Evolutionary conservation across 257 asterid genomes (phyloP).

Genomic region (Apocynum venetum): DNA sequence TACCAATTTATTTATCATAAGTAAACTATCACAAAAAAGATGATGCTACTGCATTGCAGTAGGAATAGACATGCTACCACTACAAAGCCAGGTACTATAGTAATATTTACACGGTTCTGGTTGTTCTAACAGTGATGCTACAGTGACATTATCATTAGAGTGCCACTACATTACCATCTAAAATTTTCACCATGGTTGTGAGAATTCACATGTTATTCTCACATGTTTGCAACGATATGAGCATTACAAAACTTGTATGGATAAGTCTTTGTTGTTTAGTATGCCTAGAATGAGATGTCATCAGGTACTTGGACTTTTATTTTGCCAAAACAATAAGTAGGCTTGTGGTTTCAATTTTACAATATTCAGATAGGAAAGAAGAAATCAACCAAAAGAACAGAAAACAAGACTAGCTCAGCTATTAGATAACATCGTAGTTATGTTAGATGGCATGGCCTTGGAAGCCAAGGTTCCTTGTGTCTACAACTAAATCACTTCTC

Average conservation of each 20-base stretch:
- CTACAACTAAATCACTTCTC: background rate
- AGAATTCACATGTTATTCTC: no score
- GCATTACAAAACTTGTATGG: background rate
- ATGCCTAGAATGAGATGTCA: background rate
- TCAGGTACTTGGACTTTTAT: background rate
- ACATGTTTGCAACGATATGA: background rate
- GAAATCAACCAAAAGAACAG: background rate
- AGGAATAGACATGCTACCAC: background rate
- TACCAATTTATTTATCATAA: background rate
- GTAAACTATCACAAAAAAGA: background rate
- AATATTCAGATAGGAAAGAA: background rate
- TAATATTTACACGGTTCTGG: background rate
- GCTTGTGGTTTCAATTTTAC: background rate
- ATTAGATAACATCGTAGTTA: background rate
- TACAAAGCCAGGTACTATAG: background rate
- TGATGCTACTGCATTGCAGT: background rate
- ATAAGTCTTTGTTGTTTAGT: background rate
- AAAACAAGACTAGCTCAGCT: background rate
- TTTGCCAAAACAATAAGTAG: background rate
- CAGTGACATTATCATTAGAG: no score
- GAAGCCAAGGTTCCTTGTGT: background rate
- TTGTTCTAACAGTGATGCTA: background rate
- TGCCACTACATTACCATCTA: background rate
- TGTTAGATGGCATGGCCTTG: background rate
- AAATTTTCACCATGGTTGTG: background rate